These are phyloP conservation scores for Eremothecium cymbalariae DNA, from an alignment of 1,139 yeast species.

Conservation along the genomic window DNA sequence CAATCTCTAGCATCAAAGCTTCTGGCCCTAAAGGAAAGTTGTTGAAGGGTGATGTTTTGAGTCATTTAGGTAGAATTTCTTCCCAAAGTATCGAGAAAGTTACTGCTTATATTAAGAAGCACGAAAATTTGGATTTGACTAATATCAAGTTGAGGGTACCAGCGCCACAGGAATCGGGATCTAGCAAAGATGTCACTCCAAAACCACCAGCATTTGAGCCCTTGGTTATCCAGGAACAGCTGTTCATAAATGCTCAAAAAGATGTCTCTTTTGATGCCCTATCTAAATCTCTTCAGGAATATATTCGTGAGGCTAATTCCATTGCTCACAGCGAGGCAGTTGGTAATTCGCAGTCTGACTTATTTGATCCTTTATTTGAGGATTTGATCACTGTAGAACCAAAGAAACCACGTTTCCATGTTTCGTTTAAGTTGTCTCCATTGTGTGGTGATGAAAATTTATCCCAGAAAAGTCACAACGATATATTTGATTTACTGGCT, in stretches of 20 bases:
- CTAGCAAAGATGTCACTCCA: constrained; percentile 16
- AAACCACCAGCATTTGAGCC: constrained; percentile 26
- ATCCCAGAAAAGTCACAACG: constrained; percentile 30
- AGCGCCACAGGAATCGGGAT: constrained; percentile 31
- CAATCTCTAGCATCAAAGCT: constrained; percentile 63
- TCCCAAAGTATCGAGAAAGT: constrained; percentile 45
- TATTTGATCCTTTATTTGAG: constrained; percentile 56
- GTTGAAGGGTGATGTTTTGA: constrained; percentile 84
- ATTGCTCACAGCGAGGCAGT: constrained; percentile 20
- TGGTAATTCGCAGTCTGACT: constrained; percentile 36
- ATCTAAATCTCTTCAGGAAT: constrained; percentile 16
- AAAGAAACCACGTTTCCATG: constrained; percentile 49
- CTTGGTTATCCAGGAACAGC: constrained; percentile 16
- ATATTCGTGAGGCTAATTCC: constrained; percentile 20
- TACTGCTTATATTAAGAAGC: constrained; percentile 47
- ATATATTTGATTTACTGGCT: constrained; percentile 41
- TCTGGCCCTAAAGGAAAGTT: constrained; percentile 86
- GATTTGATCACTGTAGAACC: constrained; percentile 53
- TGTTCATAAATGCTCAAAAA: constrained; percentile 16
- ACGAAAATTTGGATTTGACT: constrained; percentile 66
- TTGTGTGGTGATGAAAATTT: constrained; percentile 17
- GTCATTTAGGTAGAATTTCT: constrained; percentile 67
- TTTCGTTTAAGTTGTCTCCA: constrained; percentile 28
- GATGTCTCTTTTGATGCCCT: constrained; percentile 15
- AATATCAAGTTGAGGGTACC: constrained; percentile 49